A percentile compares a stretch with the other conserved stretches of the same genome.
These are phyloP conservation scores for Trichoderma lentiforme DNA, from an alignment of 2,329 filamentous ascomycete genomes.

Conservation along the genomic window DNA sequence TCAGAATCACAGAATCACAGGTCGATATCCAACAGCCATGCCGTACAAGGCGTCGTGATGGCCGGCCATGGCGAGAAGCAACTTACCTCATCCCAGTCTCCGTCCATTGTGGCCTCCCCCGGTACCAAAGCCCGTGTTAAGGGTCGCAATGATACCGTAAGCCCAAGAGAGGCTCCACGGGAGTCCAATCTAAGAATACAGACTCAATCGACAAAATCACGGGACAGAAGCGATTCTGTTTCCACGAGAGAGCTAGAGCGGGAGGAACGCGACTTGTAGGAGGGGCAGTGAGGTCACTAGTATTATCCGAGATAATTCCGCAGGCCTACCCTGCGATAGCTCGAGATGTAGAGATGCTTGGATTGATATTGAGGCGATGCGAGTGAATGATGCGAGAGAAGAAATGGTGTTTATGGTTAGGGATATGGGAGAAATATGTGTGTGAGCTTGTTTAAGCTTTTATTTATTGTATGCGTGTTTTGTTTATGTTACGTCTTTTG, in stretches of 20 bases:
- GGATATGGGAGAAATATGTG: background rate
- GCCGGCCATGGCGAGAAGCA: background rate
- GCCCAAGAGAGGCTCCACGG: slow-evolving; percentile 17
- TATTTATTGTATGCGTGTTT: background rate
- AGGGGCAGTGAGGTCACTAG: slow-evolving; percentile 20
- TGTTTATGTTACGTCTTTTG: background rate
- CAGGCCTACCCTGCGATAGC: slow-evolving; percentile 6
- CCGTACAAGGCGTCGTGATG: background rate
- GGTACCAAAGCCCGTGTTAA: slow-evolving; percentile 32
- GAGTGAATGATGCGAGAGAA: background rate
- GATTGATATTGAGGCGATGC: background rate
- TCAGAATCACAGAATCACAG: slow-evolving; percentile 6
- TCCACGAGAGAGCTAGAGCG: slow-evolving; percentile 1
- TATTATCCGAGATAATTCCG: slow-evolving; percentile 19
- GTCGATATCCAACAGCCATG: background rate
- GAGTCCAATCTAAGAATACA: slow-evolving; percentile 8
- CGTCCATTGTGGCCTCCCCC: slow-evolving; percentile 54
- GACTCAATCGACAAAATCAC: slow-evolving; percentile 2
- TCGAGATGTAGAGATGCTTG: background rate
- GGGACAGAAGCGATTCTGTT: background rate
- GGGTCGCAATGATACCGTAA: slow-evolving; percentile 12
- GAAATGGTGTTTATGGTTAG: background rate
- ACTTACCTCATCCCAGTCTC: slow-evolving; percentile 65
- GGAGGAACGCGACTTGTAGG: slow-evolving; percentile 12
- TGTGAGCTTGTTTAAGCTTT: background rate